Evolutionary conservation across 148 eudicot species (phyloP), one percentile per base, ranked within the genome.

Genomic region (Cornus florida): DNA sequence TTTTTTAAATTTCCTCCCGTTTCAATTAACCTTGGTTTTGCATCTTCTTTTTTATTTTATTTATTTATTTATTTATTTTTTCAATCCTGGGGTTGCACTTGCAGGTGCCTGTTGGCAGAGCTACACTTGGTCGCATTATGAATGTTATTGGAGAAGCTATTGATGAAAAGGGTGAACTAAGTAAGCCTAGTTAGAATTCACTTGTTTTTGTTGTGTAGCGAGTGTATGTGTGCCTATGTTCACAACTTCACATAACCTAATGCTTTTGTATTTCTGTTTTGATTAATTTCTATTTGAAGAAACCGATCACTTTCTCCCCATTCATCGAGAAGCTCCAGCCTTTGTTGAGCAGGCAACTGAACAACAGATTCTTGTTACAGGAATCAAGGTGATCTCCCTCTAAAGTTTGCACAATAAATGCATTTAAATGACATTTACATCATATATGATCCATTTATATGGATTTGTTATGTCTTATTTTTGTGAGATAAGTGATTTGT

Each of bases 261-360:
- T 7, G 48, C 48, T 43, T 43, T 9, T 43, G 10, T 43, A 9
- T 43, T 43, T 43, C 8, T 43, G 7, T 6, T 43, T 43, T 6
- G 1, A 6, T 43, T 43, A 43, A 43, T 43, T 43, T 43, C 48
- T 7, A 43, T 43, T 6, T 43, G 48, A 43, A 96, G 99, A 81
- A 77, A 94, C 99, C 78, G 97, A 94, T 39, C 98, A 96, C 87
- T 87, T 78, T 81, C 79, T 94, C 84, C 98, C 98, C 70, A 94
- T 94, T 78, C 98, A 94, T 80, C 88, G 98, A 84, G 98, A 94
- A 84, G 98, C 99, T 75, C 99, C 99, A 24, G 78, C 99, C 17
- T 96, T 96, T 80, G 99, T 96, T 73, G 99, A 96, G 72, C 99
- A 96, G 76, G 98, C 99, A 28, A 96, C 99, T 50, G 99, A 96